Base-by-base conservation (phyloP, 805 yeast genomes). In the Wickerhamomyces strasburgensis region DNA sequence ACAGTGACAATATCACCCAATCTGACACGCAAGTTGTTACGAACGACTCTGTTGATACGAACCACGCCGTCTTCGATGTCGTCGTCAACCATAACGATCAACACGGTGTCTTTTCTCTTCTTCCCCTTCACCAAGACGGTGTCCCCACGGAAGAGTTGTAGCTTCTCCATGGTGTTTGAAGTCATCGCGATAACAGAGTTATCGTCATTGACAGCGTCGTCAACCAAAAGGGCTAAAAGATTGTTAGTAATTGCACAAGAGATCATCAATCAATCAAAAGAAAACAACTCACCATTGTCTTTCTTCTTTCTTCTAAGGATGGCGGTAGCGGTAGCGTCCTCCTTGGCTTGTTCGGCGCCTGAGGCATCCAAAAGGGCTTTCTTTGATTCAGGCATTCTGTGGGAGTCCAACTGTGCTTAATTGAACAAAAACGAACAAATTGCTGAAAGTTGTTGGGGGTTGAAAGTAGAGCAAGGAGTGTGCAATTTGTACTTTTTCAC, bases 41-140 rank as follows among this genome's bases (percentile, higher is more conserved):
- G 83, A 28, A 90, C 96, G 54, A 89, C 93, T 60, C 99, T 80
- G 70, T 93, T 93, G 58, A 93, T 70, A 61, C 98, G 74, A 52
- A 94, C 93, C 38, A 86, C 83, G 40, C 98, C 98, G 57, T 89
- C 96, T 54, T 86, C 96, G 68, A 93, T 77, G 56, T 90, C 98
- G 59, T 93, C 98, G 60, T 93, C 98, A 26, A 94, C 88, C 51
- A 93, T 72, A 25, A 90, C 99, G 62, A 93, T 86, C 61, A 93
- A 73, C 13, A 93, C 98, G 17, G 99, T 93, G 58, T 93, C 98
- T 62, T 84, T 89, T 69, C 98, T 80, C 78, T 87, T 93, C 72
- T 93, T 93, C 56, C 99, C 99, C 68, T 89, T 90, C 51, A 93
- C 96, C 43, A 88, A 70, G 15, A 93, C 98, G 25, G 98, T 93